These are phyloP conservation scores for Mycena latifolia DNA, from an alignment of 768 basidiomycete species.

Conservation along the genomic window DNA sequence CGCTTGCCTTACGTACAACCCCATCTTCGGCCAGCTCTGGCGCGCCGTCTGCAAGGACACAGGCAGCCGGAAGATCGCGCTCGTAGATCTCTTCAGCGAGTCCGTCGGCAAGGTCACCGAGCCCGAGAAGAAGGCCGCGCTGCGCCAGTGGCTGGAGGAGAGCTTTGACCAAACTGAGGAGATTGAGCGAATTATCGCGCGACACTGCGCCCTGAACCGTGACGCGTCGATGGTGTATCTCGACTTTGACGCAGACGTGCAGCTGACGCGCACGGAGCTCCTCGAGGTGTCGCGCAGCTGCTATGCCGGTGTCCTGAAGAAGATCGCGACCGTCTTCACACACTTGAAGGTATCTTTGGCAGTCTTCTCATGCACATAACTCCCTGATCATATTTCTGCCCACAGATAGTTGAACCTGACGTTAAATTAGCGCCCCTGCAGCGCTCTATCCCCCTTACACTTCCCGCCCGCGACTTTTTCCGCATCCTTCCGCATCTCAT, in stretches of 20 bases:
- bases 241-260: slow-evolving; percentile 44
- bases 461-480: slow-evolving; percentile 39
- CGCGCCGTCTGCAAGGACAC: slow-evolving; percentile 44
- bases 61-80: slow-evolving; percentile 30
- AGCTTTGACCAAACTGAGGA: slow-evolving; percentile 43
- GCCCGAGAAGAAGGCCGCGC: slow-evolving; percentile 29
- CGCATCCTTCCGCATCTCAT: slow-evolving; percentile 44
- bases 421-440: slow-evolving; percentile 39
- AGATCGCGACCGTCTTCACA: slow-evolving; percentile 41
- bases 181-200: slow-evolving; percentile 40
- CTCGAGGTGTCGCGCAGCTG: slow-evolving; percentile 45
- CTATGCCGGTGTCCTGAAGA: slow-evolving; percentile 40
- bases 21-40: slow-evolving; percentile 46
- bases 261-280: slow-evolving; percentile 43
- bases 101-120: slow-evolving; percentile 38
- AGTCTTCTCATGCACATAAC: neutral
- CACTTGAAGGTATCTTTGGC: slow-evolving; percentile 39
- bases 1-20: slow-evolving; percentile 42
- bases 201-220: slow-evolving; percentile 25
- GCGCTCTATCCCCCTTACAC: slow-evolving; percentile 39
- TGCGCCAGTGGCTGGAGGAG: slow-evolving; percentile 44
- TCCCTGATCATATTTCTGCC: no score
- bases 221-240: slow-evolving; percentile 39
- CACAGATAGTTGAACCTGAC: slow-evolving; percentile 39
- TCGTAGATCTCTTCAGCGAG: slow-evolving; percentile 40